Evolutionary conservation across 805 yeast species (phyloP), one percentile per base, ranked within the genome.

Genomic region (Clavispora phyllophila): DNA sequence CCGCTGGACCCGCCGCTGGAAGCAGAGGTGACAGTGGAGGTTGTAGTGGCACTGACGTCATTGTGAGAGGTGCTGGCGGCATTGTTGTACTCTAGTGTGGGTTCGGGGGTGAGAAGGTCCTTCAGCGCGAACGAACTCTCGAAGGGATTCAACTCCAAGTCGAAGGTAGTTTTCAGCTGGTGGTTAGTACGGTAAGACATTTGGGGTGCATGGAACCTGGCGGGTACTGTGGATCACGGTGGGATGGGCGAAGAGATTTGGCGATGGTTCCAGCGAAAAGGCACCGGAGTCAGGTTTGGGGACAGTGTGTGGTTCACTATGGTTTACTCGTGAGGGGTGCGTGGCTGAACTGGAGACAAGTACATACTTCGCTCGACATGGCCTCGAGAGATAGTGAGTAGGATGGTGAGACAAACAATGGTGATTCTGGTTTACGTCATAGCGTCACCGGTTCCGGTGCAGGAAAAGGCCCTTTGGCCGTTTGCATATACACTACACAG

Each of bases 121-220:
- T 79, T 81, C 2, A 80, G 66, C n/a, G 93, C 96, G 67, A 91
- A 91, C 39, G 96, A 86, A 62, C 84, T 86, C 63, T 91, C 99
- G 60, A 91, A 91, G 4, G 97, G 97, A 56, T 91, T 91, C 9
- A 93, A 96, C 62, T 93, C 99, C 45, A 89, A 69, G 47, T 84
- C 91, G 55, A 87, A 78, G 32, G 87, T 63, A 14, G 71, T 60
- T 54, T 63, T 58, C 63, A 57, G 62, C 66, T 64, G 28, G 12
- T 27, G 20, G 28, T 32, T 33, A 40, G 32, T 35, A 35, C 23
- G 35, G 22, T 24, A 36, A 20, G 23, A 17, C 35, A 10, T 31
- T 17, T 17, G n/a, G 33, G 28, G 28, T 7, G 28, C 20, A 29
- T 19, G 19, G 3, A 3, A 29, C 9, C 34, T 2, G 19, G 12